Conservation (phyloP, 2,329 filamentous ascomycete genomes). For the Aspergillus terreus region DNA sequence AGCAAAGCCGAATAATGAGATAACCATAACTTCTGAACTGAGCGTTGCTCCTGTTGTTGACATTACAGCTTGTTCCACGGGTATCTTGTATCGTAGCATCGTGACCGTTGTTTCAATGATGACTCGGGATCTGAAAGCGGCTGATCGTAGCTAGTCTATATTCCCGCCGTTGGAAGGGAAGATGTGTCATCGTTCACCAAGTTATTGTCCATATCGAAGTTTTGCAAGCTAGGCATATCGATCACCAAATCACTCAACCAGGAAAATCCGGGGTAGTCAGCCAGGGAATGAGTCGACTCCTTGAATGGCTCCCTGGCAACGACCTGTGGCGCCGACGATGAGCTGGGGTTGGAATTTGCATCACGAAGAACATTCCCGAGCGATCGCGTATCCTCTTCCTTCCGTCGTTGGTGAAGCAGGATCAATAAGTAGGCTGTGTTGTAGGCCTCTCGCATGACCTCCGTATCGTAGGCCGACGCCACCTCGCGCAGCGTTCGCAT, state of each 20-base stretch:
- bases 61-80: background rate
- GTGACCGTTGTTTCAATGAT: background rate
- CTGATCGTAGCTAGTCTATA: conserved; percentile 7
- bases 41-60: background rate
- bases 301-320: conserved; percentile 2
- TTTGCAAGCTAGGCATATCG: conserved; percentile 44
- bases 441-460: conserved; percentile 51
- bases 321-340: conserved; percentile 16
- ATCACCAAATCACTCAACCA: conserved; percentile 45
- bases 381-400: conserved; percentile 41
- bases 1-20: conserved; percentile 26
- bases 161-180: conserved; percentile 25
- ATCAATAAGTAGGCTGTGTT: conserved; percentile 54
- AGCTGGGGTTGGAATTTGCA: conserved; percentile 25
- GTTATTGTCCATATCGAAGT: conserved; percentile 40
- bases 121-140: too few relatives aligned
- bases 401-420: conserved; percentile 49
- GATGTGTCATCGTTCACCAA: conserved; percentile 14
- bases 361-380: conserved; percentile 38
- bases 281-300: conserved; percentile 17
- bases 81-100: background rate
- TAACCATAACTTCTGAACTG: background rate
- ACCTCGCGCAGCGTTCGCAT: conserved; percentile 48
- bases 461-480: conserved; percentile 43
- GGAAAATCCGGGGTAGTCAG: conserved; percentile 33